Evolutionary conservation across 148 eudicot genomes (phyloP).

Genomic region (Camellia sinensis): DNA sequence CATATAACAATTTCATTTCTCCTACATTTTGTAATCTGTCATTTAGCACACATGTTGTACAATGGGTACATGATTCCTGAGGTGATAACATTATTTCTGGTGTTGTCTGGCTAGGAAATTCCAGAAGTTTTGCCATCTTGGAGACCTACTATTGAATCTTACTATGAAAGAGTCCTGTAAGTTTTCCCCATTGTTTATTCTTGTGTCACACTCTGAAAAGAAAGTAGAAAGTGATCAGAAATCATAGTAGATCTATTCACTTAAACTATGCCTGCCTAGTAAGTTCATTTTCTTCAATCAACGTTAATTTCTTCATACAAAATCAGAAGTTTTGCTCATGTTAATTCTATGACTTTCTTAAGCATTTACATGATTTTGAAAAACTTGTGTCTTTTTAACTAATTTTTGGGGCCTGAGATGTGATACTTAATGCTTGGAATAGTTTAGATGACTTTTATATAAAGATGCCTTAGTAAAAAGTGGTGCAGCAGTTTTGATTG

Average conservation of each 20-base stretch:
- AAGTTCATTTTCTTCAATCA: constrained; percentile 3
- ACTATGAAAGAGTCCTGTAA: constrained; percentile 45
- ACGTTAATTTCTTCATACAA: neutral
- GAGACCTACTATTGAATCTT: constrained; percentile 42
- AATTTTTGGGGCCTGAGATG: neutral
- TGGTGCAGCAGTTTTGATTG: neutral
- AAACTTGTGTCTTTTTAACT: neutral
- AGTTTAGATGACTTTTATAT: neutral
- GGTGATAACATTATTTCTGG: neutral
- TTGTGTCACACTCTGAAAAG: neutral
- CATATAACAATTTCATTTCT: neutral
- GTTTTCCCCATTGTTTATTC: constrained; percentile 14
- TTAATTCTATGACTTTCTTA: neutral
- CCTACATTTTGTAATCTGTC: constrained; percentile 9
- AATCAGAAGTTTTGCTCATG: neutral
- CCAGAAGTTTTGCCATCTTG: constrained; percentile 45
- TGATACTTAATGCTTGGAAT: neutral
- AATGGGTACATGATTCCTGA: neutral
- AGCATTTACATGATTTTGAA: neutral
- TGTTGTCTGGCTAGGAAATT: constrained; percentile 15
- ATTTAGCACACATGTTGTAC: neutral
- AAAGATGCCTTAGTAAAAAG: neutral
- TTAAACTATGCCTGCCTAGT: neutral
- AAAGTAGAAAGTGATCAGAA: neutral
- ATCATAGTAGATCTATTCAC: neutral